Conservation (phyloP, 2,329 filamentous ascomycete species). For the Chrysoporthe deuterocubensis region DNA sequence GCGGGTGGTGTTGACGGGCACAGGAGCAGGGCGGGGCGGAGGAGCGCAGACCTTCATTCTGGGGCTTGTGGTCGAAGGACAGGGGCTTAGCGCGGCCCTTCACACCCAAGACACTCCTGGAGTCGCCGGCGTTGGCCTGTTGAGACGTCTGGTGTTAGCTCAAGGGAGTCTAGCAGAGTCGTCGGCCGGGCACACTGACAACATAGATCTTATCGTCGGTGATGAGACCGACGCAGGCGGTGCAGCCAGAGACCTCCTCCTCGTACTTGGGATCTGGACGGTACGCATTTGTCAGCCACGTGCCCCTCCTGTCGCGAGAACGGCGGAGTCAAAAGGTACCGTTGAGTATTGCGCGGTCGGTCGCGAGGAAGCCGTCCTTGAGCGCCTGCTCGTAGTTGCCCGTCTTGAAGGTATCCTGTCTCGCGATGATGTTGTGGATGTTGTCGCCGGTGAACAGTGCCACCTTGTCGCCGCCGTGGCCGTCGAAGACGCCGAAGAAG, state of each 20-base stretch:
- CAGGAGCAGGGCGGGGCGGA: neutral
- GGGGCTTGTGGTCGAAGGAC: slow-evolving; percentile 99
- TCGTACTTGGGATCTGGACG: slow-evolving; percentile 88
- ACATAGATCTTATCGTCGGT: slow-evolving; percentile 92
- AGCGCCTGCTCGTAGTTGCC: slow-evolving; percentile 93
- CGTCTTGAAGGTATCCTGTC: slow-evolving; percentile 90
- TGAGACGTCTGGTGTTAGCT: slow-evolving; percentile 35
- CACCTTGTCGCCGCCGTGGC: slow-evolving; percentile 96
- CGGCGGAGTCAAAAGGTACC: slow-evolving; percentile 61
- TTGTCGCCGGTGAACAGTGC: slow-evolving; percentile 91
- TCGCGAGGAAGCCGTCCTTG: slow-evolving; percentile 96
- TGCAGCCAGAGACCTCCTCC: slow-evolving; percentile 97
- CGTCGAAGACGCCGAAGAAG: slow-evolving; percentile 98
- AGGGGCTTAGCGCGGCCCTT: slow-evolving; percentile 97
- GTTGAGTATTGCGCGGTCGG: slow-evolving; percentile 92
- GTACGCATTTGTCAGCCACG: slow-evolving; percentile 25
- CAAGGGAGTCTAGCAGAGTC: slow-evolving; percentile 25
- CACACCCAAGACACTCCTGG: slow-evolving; percentile 90
- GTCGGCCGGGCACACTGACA: slow-evolving; percentile 62
- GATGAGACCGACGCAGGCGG: slow-evolving; percentile 87
- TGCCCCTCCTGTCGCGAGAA: neutral
- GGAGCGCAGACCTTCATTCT: slow-evolving; percentile 79
- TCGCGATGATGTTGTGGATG: slow-evolving; percentile 90
- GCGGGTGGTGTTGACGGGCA: slow-evolving; percentile 11
- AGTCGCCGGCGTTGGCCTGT: slow-evolving; percentile 96